A percentile compares a stretch with the other conserved stretches of the same genome.
These are phyloP conservation scores for Pneumocystis carinii DNA, from an alignment of 1,139 yeast genomes.

Conservation along the genomic window DNA sequence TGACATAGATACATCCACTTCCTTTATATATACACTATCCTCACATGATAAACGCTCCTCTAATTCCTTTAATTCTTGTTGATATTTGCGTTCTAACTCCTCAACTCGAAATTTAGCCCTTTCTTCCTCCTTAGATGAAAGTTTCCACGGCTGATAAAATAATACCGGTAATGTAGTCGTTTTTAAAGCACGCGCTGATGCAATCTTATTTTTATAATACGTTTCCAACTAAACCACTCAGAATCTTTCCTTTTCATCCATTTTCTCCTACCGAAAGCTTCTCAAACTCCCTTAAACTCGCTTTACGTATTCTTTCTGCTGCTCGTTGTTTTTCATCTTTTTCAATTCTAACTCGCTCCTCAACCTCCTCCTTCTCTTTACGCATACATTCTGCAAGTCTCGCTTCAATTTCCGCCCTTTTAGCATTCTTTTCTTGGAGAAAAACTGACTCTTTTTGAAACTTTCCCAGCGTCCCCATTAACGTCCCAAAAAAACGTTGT, in stretches of 20 bases:
- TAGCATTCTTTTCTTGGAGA: slow-evolving; percentile 3
- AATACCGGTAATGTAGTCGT: neutral
- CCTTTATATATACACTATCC: neutral
- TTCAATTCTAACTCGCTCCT: neutral
- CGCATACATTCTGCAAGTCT: neutral
- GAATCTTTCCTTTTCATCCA: neutral
- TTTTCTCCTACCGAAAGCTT: neutral
- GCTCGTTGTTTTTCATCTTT: neutral
- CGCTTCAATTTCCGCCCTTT: slow-evolving; percentile 1
- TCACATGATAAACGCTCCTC: neutral
- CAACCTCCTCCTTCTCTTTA: neutral
- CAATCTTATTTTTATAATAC: neutral
- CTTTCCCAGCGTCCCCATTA: slow-evolving; percentile 10
- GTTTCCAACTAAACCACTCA: neutral
- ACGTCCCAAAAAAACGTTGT: slow-evolving; percentile 8
- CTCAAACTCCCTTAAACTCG: neutral
- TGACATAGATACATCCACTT: neutral
- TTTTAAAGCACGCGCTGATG: neutral
- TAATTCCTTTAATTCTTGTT: neutral
- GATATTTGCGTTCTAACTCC: neutral
- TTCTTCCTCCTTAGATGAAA: neutral
- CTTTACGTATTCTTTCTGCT: neutral
- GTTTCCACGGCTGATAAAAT: neutral
- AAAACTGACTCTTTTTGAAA: slow-evolving; percentile 7
- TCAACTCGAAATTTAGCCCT: neutral